Evolutionary conservation across 2,329 filamentous ascomycete species (phyloP).

Genomic region (Colletotrichum cuscutae): DNA sequence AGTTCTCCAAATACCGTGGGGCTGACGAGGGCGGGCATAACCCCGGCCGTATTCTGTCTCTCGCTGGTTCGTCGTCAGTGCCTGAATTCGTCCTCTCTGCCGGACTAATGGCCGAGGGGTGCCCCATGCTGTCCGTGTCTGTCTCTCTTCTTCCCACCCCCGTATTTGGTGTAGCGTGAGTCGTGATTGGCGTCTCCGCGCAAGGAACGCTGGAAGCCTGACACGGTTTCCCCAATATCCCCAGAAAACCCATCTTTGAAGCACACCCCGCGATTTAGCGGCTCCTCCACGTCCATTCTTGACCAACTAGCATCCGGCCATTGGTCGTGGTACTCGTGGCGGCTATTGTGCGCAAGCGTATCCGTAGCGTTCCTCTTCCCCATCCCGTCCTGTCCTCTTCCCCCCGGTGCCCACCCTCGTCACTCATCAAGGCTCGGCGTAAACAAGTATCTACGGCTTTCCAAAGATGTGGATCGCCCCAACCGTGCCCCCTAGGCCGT

Average conservation of each 20-base stretch:
- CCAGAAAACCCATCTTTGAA: constrained; percentile 22
- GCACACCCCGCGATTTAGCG: constrained; percentile 25
- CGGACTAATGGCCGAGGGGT: constrained; percentile 5
- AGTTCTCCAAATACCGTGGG: neutral
- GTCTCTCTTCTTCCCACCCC: too few relatives aligned
- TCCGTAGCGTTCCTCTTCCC: neutral
- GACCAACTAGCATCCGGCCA: constrained; percentile 11
- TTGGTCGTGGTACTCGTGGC: constrained; percentile 4
- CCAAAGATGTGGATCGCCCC: neutral
- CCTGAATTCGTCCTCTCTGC: neutral
- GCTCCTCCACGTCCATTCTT: neutral
- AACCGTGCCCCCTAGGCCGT: too few relatives aligned
- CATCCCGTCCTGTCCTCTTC: neutral
- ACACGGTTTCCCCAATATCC: constrained; percentile 21
- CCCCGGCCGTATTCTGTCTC: constrained; percentile 3
- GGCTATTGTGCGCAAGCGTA: neutral
- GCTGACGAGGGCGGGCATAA: constrained; percentile 5
- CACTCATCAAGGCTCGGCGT: neutral
- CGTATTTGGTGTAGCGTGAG: neutral
- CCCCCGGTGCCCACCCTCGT: too few relatives aligned
- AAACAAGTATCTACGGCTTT: constrained; percentile 16
- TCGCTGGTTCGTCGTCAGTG: too few relatives aligned
- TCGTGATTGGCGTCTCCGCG: neutral
- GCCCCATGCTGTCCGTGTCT: neutral
- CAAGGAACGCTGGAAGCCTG: neutral